Evolutionary conservation across 495 filamentous ascomycete species (phyloP).

Genomic region (Hypoxylon subgilvum): DNA sequence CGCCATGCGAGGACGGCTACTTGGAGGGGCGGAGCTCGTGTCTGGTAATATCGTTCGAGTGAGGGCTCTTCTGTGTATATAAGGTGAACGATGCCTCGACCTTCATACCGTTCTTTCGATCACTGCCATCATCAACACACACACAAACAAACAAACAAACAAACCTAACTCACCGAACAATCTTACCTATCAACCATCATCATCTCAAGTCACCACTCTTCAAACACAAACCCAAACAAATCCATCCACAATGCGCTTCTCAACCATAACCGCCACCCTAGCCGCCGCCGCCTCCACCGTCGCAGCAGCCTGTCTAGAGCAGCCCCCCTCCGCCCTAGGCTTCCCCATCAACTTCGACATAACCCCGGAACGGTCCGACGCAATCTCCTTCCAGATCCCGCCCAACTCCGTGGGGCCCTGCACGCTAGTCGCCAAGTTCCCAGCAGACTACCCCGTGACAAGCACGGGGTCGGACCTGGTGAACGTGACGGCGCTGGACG

Average conservation of each 20-base stretch:
- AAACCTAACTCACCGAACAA: not conserved
- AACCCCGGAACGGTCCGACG: slow-evolving; percentile 8
- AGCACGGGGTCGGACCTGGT: slow-evolving; percentile 33
- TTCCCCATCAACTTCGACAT: slow-evolving; percentile 34
- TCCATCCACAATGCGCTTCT: slow-evolving; percentile 40
- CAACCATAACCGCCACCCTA: slow-evolving; percentile 29
- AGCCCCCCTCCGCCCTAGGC: slow-evolving; percentile 20
- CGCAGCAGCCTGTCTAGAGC: slow-evolving; percentile 18
- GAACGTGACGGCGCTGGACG: slow-evolving; percentile 41
- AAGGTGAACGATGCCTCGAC: slow-evolving; percentile 3
- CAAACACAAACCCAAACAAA: not conserved
- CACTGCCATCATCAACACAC: not conserved
- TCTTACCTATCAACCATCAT: not conserved
- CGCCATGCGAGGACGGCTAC: not conserved
- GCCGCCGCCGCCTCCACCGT: slow-evolving; percentile 21
- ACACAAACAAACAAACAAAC: not conserved
- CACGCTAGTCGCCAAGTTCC: slow-evolving; percentile 44
- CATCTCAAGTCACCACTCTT: not conserved
- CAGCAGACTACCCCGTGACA: slow-evolving; percentile 36
- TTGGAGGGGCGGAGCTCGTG: slow-evolving; percentile 1
- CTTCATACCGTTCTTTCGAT: not conserved
- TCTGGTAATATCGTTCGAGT: not conserved
- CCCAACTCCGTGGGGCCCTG: slow-evolving; percentile 38
- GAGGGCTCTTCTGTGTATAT: slow-evolving; percentile 4
- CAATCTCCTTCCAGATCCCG: slow-evolving; percentile 35